Base-by-base conservation (phyloP, 2,329 filamentous ascomycete genomes). In the Curvularia lunata region DNA sequence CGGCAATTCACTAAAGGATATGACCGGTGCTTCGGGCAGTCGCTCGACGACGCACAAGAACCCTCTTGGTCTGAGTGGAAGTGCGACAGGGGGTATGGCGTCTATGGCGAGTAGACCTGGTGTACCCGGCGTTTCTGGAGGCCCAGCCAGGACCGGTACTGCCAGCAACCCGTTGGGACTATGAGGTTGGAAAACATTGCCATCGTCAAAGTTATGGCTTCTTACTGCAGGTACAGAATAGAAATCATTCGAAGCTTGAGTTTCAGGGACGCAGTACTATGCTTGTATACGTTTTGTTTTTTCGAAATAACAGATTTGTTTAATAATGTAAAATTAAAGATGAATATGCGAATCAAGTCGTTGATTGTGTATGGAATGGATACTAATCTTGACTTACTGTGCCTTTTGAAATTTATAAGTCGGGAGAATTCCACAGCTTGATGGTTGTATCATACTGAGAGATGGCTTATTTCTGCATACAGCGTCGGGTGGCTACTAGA, bases 1-100 rank as follows among this genome's bases (percentile, higher is more conserved):
- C 57, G 81, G 81, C 25, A 83, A 83, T 66, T 75, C 76, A 30
- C 78, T 83, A 68, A 83, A 83, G 62, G 81, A 83, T 63, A 67
- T 73, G 5, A 78, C 81, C 1, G 78, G 77, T 34, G 80, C 81
- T 1, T 70, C 72, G 3, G 81, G 81, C 5, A 66, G 74, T 32
- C 73, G 81, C 4, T 76, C 80, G 18, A 67, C 76, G 5, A 82
- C 81, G 1, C 77, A 76, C 25, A 74, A 73, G 21, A 83, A 83
- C 63, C 81, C 81, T 3, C 68, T 83, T 7, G 81, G 81, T 0
- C 58, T 83, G 43, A 62, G 69, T 28, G 76, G 75, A 12, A 69
- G 63, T 37, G 56, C 59, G 8, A 64, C 57, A 53, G 77, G 72
- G 62, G 74, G 64, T 40, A 72, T 59, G 57, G 64, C 68, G 28